Conservation (phyloP, 2,329 filamentous ascomycete genomes). For the Ceratocystis colombiana region DNA sequence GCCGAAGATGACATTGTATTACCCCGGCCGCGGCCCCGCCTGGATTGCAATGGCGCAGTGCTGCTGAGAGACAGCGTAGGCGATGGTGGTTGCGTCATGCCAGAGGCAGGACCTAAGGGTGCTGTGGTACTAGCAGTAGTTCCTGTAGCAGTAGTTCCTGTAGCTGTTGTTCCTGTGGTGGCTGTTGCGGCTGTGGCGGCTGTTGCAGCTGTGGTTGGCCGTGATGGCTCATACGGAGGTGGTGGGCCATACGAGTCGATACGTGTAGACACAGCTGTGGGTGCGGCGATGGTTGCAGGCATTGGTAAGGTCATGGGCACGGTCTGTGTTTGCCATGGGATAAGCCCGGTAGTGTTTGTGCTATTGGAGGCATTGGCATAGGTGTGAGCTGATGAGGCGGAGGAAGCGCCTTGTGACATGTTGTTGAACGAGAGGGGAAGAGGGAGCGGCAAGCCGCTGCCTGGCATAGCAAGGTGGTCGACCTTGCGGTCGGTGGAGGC, state of each 20-base stretch:
- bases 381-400: constrained; percentile 6
- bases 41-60: not conserved
- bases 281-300: not conserved
- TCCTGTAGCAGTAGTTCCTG: not conserved
- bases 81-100: not conserved
- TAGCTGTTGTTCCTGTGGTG: not conserved
- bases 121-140: not conserved
- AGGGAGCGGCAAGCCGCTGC: constrained; percentile 20
- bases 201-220: constrained; percentile 14
- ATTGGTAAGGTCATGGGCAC: constrained; percentile 1
- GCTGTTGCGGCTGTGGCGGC: not conserved
- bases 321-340: constrained; percentile 15
- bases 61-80: not conserved
- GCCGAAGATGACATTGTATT: not conserved
- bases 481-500: constrained; percentile 17
- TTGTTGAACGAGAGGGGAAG: not conserved
- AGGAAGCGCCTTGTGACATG: constrained; percentile 17
- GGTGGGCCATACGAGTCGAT: constrained; percentile 21
- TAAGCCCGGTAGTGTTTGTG: constrained; percentile 4
- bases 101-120: not conserved
- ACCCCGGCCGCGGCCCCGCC: not conserved
- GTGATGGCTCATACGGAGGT: constrained; percentile 24
- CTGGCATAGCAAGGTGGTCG: constrained; percentile 25
- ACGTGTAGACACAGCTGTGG: not conserved
- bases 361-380: not conserved